These are phyloP conservation scores for Coffea canephora DNA, from an alignment of 257 asterid species.

Conservation along the genomic window DNA sequence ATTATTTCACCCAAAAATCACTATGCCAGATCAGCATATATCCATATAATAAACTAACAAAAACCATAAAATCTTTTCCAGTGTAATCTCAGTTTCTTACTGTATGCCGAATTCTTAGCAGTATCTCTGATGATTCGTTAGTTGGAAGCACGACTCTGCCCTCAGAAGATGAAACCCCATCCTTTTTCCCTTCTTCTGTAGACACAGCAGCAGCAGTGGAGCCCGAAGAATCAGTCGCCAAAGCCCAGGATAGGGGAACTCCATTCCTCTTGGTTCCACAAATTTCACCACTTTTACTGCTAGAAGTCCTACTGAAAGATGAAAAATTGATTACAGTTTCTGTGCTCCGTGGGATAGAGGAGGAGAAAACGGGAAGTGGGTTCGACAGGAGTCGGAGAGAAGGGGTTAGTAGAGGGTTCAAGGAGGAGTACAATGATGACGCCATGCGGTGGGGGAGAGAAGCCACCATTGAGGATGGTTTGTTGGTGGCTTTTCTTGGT, in stretches of 20 bases:
- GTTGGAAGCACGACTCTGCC: constrained; percentile 66
- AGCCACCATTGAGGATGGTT: background rate
- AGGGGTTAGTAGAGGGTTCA: background rate
- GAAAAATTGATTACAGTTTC: background rate
- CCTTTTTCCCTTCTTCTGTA: constrained; percentile 21
- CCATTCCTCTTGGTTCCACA: background rate
- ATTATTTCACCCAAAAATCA: background rate
- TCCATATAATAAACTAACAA: background rate
- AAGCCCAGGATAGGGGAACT: constrained; percentile 26
- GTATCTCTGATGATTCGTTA: constrained; percentile 66
- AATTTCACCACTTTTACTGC: background rate
- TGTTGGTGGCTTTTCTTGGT: background rate
- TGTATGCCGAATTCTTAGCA: constrained; percentile 87
- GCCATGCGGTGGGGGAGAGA: constrained; percentile 5
- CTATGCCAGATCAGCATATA: background rate
- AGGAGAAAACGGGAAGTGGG: background rate
- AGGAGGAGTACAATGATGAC: background rate
- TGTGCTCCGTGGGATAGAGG: background rate
- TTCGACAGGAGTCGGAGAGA: background rate
- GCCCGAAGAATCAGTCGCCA: constrained; percentile 52
- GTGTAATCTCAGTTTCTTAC: constrained; percentile 29
- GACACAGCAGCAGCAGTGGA: constrained; percentile 30
- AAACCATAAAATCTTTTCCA: background rate
- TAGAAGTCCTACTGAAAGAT: background rate
- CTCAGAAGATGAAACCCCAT: constrained; percentile 14